phyloP scores from a whole-genome alignment of 352 stramenopile genomes.

The Pythium sukuiense region DNA sequence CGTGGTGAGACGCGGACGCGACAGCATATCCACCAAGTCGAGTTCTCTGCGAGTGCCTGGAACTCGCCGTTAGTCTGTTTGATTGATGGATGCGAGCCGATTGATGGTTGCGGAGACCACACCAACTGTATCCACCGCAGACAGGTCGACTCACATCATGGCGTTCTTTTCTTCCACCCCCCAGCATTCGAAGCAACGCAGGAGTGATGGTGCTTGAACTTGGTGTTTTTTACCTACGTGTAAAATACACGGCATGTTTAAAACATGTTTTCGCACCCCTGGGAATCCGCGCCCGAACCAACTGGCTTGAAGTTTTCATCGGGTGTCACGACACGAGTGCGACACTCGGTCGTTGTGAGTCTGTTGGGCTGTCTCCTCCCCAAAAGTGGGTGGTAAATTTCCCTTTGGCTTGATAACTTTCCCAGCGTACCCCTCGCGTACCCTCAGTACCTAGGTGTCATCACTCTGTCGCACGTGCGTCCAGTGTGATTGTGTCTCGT shows the following conservation, averaged over 20 bases:
- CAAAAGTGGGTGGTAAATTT: not conserved
- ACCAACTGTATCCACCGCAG: not conserved
- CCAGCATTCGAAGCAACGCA: not conserved
- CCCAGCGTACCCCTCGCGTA: not conserved
- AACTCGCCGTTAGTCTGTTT: not conserved
- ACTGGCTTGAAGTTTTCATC: conserved; percentile 4
- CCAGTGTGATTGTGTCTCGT: not conserved
- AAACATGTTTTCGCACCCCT: not conserved
- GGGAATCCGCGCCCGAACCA: not conserved
- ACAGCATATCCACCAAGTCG: not conserved
- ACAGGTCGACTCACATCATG: not conserved
- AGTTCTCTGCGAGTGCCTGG: not conserved
- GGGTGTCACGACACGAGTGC: not conserved
- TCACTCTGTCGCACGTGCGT: conserved; percentile 4
- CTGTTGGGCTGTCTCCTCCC: not conserved
- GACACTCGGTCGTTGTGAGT: not conserved
- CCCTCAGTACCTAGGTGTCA: not conserved
- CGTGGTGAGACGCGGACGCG: conserved; percentile 2
- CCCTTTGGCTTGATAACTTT: not conserved
- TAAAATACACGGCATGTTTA: not conserved
- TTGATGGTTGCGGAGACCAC: not conserved
- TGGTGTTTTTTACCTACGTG: not conserved
- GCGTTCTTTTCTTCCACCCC: not conserved
- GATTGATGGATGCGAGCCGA: not conserved
- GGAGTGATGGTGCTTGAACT: conserved; percentile 10